Conservation (phyloP, 2,329 filamentous ascomycete species). For the Scortechinia acanthostroma region DNA sequence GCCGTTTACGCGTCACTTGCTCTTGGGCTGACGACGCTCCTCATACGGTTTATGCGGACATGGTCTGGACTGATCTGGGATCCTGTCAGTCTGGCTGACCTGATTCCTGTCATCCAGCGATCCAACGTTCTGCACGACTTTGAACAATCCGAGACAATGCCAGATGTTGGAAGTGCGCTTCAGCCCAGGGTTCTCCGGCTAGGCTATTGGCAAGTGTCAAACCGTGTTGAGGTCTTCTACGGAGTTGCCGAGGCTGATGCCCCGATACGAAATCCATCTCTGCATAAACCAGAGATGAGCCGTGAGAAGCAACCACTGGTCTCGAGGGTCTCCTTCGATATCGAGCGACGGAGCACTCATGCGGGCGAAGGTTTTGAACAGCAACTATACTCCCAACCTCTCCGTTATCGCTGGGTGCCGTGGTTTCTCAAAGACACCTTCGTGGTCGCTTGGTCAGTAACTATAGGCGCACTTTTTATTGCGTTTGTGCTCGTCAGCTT, state of each 20-base stretch:
- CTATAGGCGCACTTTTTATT: constrained; percentile 18
- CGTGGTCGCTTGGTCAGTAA: neutral
- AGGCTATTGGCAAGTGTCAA: constrained; percentile 54
- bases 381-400: neutral
- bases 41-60: constrained; percentile 35
- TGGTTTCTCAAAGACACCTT: neutral
- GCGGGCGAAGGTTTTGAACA: neutral
- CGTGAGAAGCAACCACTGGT: neutral
- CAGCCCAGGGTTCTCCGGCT: constrained; percentile 36
- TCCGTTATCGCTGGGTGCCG: neutral
- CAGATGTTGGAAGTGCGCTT: constrained; percentile 14
- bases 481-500: constrained; percentile 55
- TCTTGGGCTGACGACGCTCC: constrained; percentile 32
- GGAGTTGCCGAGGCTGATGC: constrained; percentile 48
- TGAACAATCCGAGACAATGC: constrained; percentile 39
- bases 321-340: neutral
- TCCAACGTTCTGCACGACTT: constrained; percentile 52
- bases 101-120: constrained; percentile 51
- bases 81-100: constrained; percentile 48
- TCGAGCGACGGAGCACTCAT: too few relatives aligned
- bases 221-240: constrained; percentile 47
- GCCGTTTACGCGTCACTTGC: constrained; percentile 44
- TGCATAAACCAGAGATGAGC: constrained; percentile 19
- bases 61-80: constrained; percentile 56
- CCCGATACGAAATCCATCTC: constrained; percentile 41